phyloP scores from a whole-genome alignment of 2,329 filamentous ascomycete species.

The Verticillium nubilum region DNA sequence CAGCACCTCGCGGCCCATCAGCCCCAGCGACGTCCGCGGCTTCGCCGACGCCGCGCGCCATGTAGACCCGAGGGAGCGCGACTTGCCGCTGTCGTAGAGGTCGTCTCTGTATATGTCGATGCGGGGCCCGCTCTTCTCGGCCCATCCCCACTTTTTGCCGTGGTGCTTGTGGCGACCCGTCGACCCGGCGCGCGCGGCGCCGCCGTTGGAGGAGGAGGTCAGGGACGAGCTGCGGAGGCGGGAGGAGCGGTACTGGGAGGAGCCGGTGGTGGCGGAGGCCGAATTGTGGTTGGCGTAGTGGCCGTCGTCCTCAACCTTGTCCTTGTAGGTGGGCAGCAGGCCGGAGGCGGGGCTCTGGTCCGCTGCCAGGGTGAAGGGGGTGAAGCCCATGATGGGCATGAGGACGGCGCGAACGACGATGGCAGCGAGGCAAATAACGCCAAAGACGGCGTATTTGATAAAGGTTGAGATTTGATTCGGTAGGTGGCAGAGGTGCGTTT shows the following conservation, averaged over 20 bases:
- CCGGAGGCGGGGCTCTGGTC: constrained; percentile 17
- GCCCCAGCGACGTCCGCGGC: constrained; percentile 26
- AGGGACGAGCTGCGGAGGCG: constrained; percentile 18
- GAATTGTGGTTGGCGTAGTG: constrained; percentile 14
- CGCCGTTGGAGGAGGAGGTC: constrained; percentile 15
- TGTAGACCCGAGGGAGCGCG: constrained; percentile 13
- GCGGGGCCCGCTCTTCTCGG: constrained; percentile 36
- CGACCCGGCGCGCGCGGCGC: constrained; percentile 11
- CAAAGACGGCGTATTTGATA: constrained; percentile 66
- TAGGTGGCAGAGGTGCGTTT: constrained; percentile 85
- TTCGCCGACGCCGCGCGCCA: constrained; percentile 20
- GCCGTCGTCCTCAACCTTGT: constrained; percentile 45
- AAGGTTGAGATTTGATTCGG: constrained; percentile 85
- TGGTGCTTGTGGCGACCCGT: constrained; percentile 9
- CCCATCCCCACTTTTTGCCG: constrained; percentile 38
- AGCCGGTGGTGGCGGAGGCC: constrained; percentile 24
- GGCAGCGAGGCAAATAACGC: constrained; percentile 44
- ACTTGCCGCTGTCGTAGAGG: constrained; percentile 35
- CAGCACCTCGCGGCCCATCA: constrained; percentile 56
- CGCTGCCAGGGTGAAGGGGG: constrained; percentile 47
- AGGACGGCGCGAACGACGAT: constrained; percentile 51
- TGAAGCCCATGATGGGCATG: constrained; percentile 47
- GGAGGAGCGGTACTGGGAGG: constrained; percentile 24
- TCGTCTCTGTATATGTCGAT: constrained; percentile 48
- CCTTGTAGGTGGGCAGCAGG: constrained; percentile 45